These are phyloP conservation scores for Suillus plorans DNA, from an alignment of 768 basidiomycete genomes.

Conservation along the genomic window DNA sequence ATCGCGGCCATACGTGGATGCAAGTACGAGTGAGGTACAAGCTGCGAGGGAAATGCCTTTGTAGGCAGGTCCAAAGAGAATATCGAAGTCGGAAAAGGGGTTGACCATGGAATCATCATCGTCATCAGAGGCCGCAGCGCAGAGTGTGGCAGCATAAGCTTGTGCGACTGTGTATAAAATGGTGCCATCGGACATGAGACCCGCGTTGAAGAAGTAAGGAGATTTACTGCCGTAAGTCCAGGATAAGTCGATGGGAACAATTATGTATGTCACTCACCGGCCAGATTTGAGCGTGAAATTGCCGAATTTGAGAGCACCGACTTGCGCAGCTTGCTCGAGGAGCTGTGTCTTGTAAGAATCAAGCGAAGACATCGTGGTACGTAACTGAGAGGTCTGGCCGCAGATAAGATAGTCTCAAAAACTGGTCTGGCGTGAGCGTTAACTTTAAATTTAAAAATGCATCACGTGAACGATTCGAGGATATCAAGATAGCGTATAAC, in stretches of 20 bases:
- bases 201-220: constrained; percentile 98
- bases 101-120: constrained; percentile 14
- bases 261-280: constrained; percentile 52
- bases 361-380: constrained; percentile 20
- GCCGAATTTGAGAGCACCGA: constrained; percentile 85
- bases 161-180: constrained; percentile 74
- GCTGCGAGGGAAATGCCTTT: constrained; percentile 96
- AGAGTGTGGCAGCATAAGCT: constrained; percentile 84
- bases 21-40: constrained; percentile 73
- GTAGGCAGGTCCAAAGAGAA: constrained; percentile 96
- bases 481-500: neutral
- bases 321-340: constrained; percentile 65
- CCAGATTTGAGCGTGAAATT: constrained; percentile 94
- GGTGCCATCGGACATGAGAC: constrained; percentile 79
- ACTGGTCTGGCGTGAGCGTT: neutral
- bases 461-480: neutral
- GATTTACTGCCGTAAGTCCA: constrained; percentile 55
- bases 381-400: neutral
- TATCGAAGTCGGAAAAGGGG: constrained; percentile 55
- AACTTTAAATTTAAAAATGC: neutral
- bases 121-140: constrained; percentile 42
- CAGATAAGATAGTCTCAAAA: neutral
- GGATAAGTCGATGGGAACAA: constrained; percentile 1
- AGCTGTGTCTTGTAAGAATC: constrained; percentile 60
- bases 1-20: constrained; percentile 58